These are phyloP conservation scores for Solanum acaule DNA, from an alignment of 257 asterid species.

Conservation along the genomic window DNA sequence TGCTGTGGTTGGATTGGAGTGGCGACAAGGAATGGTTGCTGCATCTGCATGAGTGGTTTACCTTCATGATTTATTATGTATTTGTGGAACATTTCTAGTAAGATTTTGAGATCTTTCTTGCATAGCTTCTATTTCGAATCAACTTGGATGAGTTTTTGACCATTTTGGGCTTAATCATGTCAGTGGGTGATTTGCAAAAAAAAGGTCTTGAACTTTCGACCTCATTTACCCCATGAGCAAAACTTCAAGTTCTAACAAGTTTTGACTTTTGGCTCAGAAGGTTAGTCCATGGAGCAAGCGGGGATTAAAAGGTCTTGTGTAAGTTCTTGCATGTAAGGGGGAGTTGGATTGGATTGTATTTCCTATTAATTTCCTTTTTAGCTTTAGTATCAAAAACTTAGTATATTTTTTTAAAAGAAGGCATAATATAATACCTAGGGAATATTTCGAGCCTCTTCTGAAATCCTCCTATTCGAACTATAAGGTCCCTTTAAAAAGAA, in stretches of 20 bases:
- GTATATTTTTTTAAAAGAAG: no score
- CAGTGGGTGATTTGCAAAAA: not conserved
- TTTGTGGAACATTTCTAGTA: not conserved
- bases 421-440: no score
- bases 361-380: not conserved
- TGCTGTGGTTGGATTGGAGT: conserved; percentile 71
- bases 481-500: no score
- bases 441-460: no score
- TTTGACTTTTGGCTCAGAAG: not conserved
- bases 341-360: not conserved
- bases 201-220: not conserved
- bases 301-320: not conserved
- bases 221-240: not conserved
- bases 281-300: not conserved
- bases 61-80: not conserved
- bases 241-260: not conserved
- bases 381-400: no score
- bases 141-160: not conserved
- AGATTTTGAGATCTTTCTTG: not conserved
- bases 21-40: not conserved
- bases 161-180: not conserved
- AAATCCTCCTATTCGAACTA: no score
- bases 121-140: not conserved
- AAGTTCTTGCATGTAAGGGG: no score
- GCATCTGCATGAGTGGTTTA: not conserved